Evolutionary conservation across 176 grass and related monocot species (phyloP), one percentile per base, ranked within the genome.

Genomic region (Avena atlantica): DNA sequence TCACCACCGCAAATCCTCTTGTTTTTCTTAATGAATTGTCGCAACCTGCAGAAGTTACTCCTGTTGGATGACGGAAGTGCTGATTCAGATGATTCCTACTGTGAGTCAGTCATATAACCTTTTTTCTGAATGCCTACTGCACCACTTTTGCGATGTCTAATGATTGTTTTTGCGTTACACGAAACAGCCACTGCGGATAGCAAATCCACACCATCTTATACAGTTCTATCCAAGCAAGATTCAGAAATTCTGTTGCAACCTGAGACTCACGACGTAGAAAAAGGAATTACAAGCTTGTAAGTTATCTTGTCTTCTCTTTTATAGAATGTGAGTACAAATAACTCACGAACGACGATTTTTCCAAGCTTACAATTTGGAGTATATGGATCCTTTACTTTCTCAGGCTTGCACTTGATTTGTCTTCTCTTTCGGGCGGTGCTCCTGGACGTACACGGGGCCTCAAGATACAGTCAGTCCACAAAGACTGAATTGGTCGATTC

Each of bases 381-480:
- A 61, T 11, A 61, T 23, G n/a, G 20, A 23, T 61, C 19, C 2
- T 60, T 11, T 61, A 10, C 58, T 61, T 61, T 61, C 58, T 61
- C 85, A 96, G 93, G 72, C 69, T 91, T 20, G 66, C 55, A 3
- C 80, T 98, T 25, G 61, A 92, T 45, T 62, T 91, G 49, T 98
- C 92, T 0, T 91, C 64, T 64, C 84, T 94, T 31, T 84, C 79
- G 16, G 93, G 96, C 48, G 92, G 93, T 75, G 90, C 93, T n/a
- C 92, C 93, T 25, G 93, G 96, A 23, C 79, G 92, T 77, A 94
- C 93, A 80, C 91, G 96, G 76, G 96, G 93, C 31, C 78, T 94
- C 21, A 76, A 87, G 75, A 51, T 76, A 87, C 12, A 23, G 11
- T n/a, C 79, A 10, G 9, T 75, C 75, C 71, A 79, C 87, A 57